A percentile compares a stretch with the other conserved stretches of the same genome.
These are phyloP conservation scores for Nepenthes mirabilis DNA, from an alignment of 148 eudicot species.

Conservation along the genomic window DNA sequence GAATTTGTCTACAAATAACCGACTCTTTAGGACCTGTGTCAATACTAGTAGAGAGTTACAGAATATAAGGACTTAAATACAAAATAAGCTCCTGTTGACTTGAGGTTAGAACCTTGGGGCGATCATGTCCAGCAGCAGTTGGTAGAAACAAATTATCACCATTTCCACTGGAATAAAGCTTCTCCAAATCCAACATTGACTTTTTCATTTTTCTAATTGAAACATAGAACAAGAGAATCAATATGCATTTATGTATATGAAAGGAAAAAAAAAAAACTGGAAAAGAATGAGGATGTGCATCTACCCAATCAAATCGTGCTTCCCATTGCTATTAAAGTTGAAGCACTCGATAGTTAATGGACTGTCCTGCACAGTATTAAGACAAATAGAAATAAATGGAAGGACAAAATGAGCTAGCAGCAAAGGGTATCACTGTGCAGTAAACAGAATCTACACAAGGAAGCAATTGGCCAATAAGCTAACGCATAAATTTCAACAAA, in stretches of 20 bases:
- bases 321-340: slow-evolving; percentile 84
- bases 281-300: slow-evolving; percentile 2
- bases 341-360: slow-evolving; percentile 79
- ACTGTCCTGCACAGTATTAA: slow-evolving; percentile 61
- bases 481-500: not conserved
- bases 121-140: slow-evolving; percentile 39
- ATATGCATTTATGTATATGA: slow-evolving; percentile 4
- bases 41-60: slow-evolving; percentile 11
- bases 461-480: not conserved
- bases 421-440: not conserved
- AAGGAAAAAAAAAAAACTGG: slow-evolving; percentile 4
- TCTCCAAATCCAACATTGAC: slow-evolving; percentile 65
- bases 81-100: slow-evolving; percentile 4
- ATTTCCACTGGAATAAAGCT: slow-evolving; percentile 42
- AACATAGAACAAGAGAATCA: slow-evolving; percentile 7
- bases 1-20: slow-evolving; percentile 64
- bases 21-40: slow-evolving; percentile 75
- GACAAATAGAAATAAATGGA: slow-evolving; percentile 1
- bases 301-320: slow-evolving; percentile 89
- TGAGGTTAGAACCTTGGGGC: slow-evolving; percentile 43
- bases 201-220: slow-evolving; percentile 56
- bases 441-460: not conserved
- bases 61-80: slow-evolving; percentile 6
- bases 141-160: slow-evolving; percentile 60
- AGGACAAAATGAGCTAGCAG: slow-evolving; percentile 1